These are phyloP conservation scores for Leccinum subatratum DNA, from an alignment of 1,284 basidiomycete genomes.

Conservation along the genomic window DNA sequence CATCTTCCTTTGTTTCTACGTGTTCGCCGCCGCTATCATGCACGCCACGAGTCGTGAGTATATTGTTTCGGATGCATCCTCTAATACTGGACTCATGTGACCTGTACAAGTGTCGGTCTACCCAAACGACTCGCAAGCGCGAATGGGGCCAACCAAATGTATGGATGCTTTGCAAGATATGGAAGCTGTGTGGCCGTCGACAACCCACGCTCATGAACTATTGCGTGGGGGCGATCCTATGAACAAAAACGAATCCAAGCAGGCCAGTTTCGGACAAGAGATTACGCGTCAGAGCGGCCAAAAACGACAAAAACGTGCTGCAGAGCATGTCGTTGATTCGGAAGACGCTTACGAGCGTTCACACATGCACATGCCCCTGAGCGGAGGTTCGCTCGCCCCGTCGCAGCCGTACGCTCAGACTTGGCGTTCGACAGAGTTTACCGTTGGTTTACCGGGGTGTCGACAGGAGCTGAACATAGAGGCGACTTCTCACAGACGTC, in stretches of 20 bases:
- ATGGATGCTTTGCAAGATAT: slow-evolving; percentile 68
- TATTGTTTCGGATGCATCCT: neutral
- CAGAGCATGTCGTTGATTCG: slow-evolving; percentile 32
- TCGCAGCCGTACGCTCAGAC: slow-evolving; percentile 26
- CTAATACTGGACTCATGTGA: slow-evolving; percentile 8
- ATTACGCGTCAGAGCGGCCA: slow-evolving; percentile 36
- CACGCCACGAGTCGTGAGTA: slow-evolving; percentile 61
- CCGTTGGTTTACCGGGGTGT: neutral
- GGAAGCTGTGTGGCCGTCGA: slow-evolving; percentile 73
- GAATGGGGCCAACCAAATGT: slow-evolving; percentile 59
- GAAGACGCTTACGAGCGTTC: slow-evolving; percentile 33
- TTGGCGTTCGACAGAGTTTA: slow-evolving; percentile 30
- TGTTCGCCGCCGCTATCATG: slow-evolving; percentile 81
- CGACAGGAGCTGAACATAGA: slow-evolving; percentile 16
- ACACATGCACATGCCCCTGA: slow-evolving; percentile 18
- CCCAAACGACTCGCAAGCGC: slow-evolving; percentile 65
- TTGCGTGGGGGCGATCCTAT: slow-evolving; percentile 61
- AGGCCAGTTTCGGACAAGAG: slow-evolving; percentile 14
- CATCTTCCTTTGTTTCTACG: slow-evolving; percentile 75
- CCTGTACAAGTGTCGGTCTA: slow-evolving; percentile 46
- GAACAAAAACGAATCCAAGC: slow-evolving; percentile 27
- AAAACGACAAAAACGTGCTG: slow-evolving; percentile 34
- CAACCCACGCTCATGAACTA: slow-evolving; percentile 68
- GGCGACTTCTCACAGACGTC: slow-evolving; percentile 16
- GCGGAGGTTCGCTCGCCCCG: slow-evolving; percentile 4